These are phyloP conservation scores for Collybiopsis confluens DNA, from an alignment of 768 basidiomycete genomes.

Conservation along the genomic window DNA sequence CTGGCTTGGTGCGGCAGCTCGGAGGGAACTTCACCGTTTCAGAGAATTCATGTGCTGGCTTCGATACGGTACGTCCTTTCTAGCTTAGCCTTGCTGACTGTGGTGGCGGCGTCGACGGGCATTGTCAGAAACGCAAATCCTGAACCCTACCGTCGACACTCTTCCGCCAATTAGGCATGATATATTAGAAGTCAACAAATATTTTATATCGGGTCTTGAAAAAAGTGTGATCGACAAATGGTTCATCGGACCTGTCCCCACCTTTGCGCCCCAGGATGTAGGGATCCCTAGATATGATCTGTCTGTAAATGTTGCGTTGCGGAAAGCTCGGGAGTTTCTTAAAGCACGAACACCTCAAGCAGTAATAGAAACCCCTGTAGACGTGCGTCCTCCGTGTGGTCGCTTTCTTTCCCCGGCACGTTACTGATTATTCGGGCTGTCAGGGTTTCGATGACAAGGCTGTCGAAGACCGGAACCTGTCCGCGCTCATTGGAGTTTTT, in stretches of 20 bases:
- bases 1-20: slow-evolving; percentile 65
- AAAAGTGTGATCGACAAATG: slow-evolving; percentile 72
- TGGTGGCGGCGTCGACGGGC: slow-evolving; percentile 3
- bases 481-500: slow-evolving; percentile 58
- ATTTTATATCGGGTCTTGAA: slow-evolving; percentile 67
- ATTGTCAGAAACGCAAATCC: slow-evolving; percentile 41
- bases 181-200: slow-evolving; percentile 75
- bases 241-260: slow-evolving; percentile 65
- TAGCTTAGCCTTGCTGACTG: neutral
- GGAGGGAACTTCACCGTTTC: slow-evolving; percentile 68
- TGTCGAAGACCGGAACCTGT: slow-evolving; percentile 63
- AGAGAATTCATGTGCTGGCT: slow-evolving; percentile 78
- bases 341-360: slow-evolving; percentile 29
- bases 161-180: slow-evolving; percentile 58
- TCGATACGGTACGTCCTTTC: slow-evolving; percentile 48
- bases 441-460: slow-evolving; percentile 48
- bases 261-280: slow-evolving; percentile 45
- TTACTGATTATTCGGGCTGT: slow-evolving; percentile 11
- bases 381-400: neutral
- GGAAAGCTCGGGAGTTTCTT: slow-evolving; percentile 45
- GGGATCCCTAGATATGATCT: slow-evolving; percentile 36
- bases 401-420: neutral
- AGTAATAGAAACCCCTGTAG: neutral
- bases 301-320: slow-evolving; percentile 37
- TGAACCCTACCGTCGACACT: slow-evolving; percentile 49